Conservation (phyloP, 805 yeast species). For the Barnettozyma populi region DNA sequence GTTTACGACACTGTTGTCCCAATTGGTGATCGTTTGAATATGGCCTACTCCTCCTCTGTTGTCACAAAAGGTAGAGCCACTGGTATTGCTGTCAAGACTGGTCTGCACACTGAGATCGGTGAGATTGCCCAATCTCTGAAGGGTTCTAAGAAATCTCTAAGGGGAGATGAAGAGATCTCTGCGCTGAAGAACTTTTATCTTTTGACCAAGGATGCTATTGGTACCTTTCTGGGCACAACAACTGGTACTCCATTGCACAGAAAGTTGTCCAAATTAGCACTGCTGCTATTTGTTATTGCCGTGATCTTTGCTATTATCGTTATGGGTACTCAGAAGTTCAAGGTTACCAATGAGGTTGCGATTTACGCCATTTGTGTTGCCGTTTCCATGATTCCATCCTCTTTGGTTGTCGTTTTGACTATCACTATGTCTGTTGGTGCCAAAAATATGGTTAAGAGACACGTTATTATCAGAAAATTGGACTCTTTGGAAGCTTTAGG, state of each 20-base stretch:
- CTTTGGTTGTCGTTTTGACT: constrained; percentile 75
- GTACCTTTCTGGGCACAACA: constrained; percentile 67
- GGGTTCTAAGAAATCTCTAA: constrained; percentile 37
- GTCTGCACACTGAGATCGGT: constrained; percentile 69
- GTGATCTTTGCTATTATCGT: constrained; percentile 83
- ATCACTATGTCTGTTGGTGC: constrained; percentile 85
- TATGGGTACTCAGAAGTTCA: constrained; percentile 75
- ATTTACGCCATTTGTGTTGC: constrained; percentile 83
- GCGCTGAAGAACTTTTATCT: constrained; percentile 29
- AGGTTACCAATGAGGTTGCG: constrained; percentile 76
- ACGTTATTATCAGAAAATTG: constrained; percentile 70
- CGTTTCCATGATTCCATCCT: constrained; percentile 76
- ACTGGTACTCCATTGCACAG: constrained; percentile 82
- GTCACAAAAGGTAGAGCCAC: constrained; percentile 72
- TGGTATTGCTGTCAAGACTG: constrained; percentile 66
- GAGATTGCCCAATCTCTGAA: constrained; percentile 58
- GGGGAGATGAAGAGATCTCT: constrained; percentile 39
- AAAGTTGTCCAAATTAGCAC: constrained; percentile 70
- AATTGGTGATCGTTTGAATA: constrained; percentile 68
- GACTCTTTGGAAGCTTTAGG: constrained; percentile 79
- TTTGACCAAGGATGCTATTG: constrained; percentile 49
- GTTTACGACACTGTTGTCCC: constrained; percentile 41
- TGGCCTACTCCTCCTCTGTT: constrained; percentile 65
- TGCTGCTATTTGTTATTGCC: constrained; percentile 65
- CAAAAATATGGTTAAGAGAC: constrained; percentile 56